Conservation (phyloP, 1,284 basidiomycete species). For the Ustanciosporium gigantosporum region DNA sequence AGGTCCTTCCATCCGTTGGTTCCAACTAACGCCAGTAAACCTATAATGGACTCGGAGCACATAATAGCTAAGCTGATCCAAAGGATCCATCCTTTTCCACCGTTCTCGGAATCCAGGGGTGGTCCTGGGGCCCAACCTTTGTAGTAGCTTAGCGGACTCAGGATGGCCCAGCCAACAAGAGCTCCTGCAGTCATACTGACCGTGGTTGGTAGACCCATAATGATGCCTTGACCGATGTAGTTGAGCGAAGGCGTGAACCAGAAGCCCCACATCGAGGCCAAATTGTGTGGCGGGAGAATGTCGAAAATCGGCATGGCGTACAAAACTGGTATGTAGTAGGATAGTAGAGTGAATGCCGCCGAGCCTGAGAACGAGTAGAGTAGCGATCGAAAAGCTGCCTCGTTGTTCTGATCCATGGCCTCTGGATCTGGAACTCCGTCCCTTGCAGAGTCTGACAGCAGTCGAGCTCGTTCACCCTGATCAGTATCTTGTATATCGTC, state of each 20-base stretch:
- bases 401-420: conserved; percentile 3
- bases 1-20: conserved; percentile 26
- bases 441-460: conserved; percentile 2
- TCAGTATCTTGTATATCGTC: conserved; percentile 4
- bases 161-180: conserved; percentile 89
- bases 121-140: conserved; percentile 26
- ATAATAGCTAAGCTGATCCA: conserved; percentile 95
- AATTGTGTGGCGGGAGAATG: conserved; percentile 65
- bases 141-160: conserved; percentile 82
- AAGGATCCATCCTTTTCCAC: conserved; percentile 63
- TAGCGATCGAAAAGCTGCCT: conserved; percentile 28
- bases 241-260: conserved; percentile 89
- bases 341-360: conserved; percentile 61
- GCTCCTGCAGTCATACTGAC: conserved; percentile 93
- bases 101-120: conserved; percentile 34
- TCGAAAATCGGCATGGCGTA: conserved; percentile 91
- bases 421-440: conserved; percentile 1
- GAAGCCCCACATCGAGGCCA: conserved; percentile 89
- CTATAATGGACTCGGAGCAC: conserved; percentile 80
- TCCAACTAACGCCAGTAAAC: conserved; percentile 24
- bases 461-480: conserved; percentile 9
- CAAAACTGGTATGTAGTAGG: conserved; percentile 83
- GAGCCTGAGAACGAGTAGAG: conserved; percentile 56
- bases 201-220: conserved; percentile 95
- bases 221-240: conserved; percentile 71